Base-by-base conservation (phyloP, 139 green algal genomes). In the Pleodorina starrii region DNA sequence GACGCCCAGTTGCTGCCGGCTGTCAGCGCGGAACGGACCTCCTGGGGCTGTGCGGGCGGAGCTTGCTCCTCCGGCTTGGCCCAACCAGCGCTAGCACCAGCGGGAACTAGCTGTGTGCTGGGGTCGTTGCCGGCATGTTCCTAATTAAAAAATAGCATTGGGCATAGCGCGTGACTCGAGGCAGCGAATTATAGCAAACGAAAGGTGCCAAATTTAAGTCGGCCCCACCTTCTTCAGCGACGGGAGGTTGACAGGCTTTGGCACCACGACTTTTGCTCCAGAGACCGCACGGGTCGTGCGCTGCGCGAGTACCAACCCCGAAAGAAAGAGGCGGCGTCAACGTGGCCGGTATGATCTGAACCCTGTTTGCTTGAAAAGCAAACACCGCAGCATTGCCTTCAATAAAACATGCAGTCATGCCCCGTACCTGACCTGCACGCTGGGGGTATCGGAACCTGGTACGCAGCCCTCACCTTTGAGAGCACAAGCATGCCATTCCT, bases 211-310 rank as follows among this genome's bases (percentile, higher is more conserved):
- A 42, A 40, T 80, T 80, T 80, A 1, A 80, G 66, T 10, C 25
- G 21, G 27, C 38, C 91, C 2, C 60, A 95, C 95, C 94, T 97
- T 97, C 85, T 95, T 96, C 25, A 97, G 92, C 4, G 95, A 97
- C 0, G 96, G 95, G 1, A 98, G 91, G 90, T 98, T 97, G 35
- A 98, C 95, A 43, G 96, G 96, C 80, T 95, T 96, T 0, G 96
- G 96, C 21, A 97, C 94, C 27, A 93, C 90, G 1, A 98, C 91
- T 92, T 98, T 98, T 43, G 81, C 27, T 32, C 92, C 91, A 36
- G 86, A 35, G 10, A 80, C 90, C 25, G 89, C 75, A 12, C 92
- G 89, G 29, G 93, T 87, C 63, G 88, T 90, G 90, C 95, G 94
- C 93, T 74, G 60, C 21, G 23, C 19, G 23, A 38, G 38, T n/a